These are phyloP conservation scores for Globisporangium megalacanthum DNA, from an alignment of 352 stramenopile genomes.

Conservation along the genomic window DNA sequence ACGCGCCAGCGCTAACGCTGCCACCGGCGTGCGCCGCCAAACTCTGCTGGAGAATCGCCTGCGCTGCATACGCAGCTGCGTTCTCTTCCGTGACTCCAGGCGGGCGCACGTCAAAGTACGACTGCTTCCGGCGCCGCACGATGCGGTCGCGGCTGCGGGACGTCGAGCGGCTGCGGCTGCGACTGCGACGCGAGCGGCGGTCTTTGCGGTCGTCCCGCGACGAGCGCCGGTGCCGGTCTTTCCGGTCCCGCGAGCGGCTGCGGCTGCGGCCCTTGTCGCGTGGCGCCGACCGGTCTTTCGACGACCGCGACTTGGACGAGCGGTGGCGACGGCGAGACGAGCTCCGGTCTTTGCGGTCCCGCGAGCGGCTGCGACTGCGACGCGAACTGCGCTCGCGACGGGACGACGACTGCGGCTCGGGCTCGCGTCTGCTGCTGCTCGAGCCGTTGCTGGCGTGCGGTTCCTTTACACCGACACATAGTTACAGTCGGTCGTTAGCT, in stretches of 20 bases:
- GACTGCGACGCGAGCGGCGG: slow-evolving; percentile 22
- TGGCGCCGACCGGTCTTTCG: slow-evolving; percentile 8
- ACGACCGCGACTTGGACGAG: slow-evolving; percentile 27
- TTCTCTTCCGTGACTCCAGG: slow-evolving; percentile 81
- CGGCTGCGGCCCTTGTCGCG: neutral
- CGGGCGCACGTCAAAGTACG: slow-evolving; percentile 79
- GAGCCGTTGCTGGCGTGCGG: slow-evolving; percentile 6
- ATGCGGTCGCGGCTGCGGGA: slow-evolving; percentile 28
- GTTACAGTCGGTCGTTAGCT: too few species aligned
- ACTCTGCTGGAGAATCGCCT: slow-evolving; percentile 82
- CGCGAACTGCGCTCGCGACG: slow-evolving; percentile 9
- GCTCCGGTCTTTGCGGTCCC: slow-evolving; percentile 23
- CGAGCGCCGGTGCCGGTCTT: slow-evolving; percentile 18
- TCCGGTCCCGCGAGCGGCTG: slow-evolving; percentile 16
- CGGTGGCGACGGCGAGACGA: slow-evolving; percentile 37
- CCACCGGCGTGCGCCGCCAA: slow-evolving; percentile 61
- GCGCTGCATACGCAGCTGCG: slow-evolving; percentile 72
- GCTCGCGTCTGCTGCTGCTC: too few species aligned
- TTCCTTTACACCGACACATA: neutral
- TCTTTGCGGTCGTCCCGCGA: slow-evolving; percentile 21
- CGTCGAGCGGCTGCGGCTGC: slow-evolving; percentile 29
- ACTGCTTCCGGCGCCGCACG: slow-evolving; percentile 61
- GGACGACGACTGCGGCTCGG: neutral
- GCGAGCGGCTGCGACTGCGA: slow-evolving; percentile 11
- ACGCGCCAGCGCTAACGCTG: slow-evolving; percentile 50